phyloP scores from a whole-genome alignment of 805 yeast species.

The Candida nonsorbophila region DNA sequence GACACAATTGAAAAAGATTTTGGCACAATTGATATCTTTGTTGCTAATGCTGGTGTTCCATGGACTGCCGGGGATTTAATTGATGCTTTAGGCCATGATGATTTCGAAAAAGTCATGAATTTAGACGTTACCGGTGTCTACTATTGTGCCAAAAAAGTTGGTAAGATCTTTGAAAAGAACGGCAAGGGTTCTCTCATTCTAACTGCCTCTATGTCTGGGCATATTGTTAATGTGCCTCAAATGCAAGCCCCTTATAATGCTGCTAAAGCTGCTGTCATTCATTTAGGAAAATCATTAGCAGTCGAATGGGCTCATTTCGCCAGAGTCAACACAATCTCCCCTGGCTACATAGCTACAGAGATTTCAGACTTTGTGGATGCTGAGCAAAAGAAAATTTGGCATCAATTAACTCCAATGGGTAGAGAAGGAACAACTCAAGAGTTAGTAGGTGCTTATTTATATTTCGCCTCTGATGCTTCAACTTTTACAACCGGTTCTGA shows the following conservation, averaged over 20 bases:
- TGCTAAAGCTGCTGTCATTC: constrained; percentile 41
- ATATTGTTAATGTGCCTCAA: constrained; percentile 42
- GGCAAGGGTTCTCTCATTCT: constrained; percentile 39
- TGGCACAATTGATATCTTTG: constrained; percentile 76
- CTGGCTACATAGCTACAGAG: constrained; percentile 40
- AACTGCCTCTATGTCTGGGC: constrained; percentile 46
- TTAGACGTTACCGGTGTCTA: constrained; percentile 38
- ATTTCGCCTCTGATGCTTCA: constrained; percentile 40
- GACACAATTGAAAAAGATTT: constrained; percentile 57
- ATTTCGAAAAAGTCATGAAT: constrained; percentile 32
- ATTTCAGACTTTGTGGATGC: constrained; percentile 31
- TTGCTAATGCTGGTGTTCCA: constrained; percentile 86
- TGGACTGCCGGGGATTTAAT: constrained; percentile 62
- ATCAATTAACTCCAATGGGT: constrained; percentile 39
- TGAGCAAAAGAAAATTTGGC: constrained; percentile 32
- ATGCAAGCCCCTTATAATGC: constrained; percentile 44
- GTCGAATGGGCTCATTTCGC: constrained; percentile 46
- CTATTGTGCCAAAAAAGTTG: constrained; percentile 40
- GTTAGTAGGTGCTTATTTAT: constrained; percentile 42
- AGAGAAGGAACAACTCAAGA: constrained; percentile 40
- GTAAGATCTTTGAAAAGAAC: constrained; percentile 32
- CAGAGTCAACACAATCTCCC: constrained; percentile 38
- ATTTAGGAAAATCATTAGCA: constrained; percentile 39
- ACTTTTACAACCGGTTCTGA: constrained; percentile 42
- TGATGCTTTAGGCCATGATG: constrained; percentile 29